Percentiles rank a stretch among this genome's conserved stretches.
These are phyloP conservation scores for Pseudocercospora vitis DNA, from an alignment of 2,329 filamentous ascomycete genomes.

Conservation along the genomic window DNA sequence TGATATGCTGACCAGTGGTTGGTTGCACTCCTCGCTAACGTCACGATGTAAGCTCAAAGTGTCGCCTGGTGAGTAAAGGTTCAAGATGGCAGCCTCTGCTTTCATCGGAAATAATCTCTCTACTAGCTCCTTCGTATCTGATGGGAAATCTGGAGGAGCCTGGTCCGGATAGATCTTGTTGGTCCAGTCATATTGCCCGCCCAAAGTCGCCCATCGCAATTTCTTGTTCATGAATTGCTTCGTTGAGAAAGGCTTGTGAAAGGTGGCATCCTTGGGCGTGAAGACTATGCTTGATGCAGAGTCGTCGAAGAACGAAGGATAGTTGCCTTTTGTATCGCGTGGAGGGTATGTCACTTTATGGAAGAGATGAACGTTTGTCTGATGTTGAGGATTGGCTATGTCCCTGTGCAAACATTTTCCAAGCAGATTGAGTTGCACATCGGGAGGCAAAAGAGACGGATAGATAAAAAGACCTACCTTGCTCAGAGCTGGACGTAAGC, in stretches of 20 bases:
- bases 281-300: constrained; percentile 34
- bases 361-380: constrained; percentile 88
- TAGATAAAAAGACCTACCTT: constrained; percentile 69
- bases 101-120: constrained; percentile 72
- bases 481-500: constrained; percentile 26
- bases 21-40: constrained; percentile 80
- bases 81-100: constrained; percentile 88
- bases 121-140: constrained; percentile 68
- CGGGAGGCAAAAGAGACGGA: constrained; percentile 69
- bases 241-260: constrained; percentile 74
- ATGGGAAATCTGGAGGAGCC: constrained; percentile 70
- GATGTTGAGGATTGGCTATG: constrained; percentile 69
- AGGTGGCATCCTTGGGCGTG: constrained; percentile 64
- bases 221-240: constrained; percentile 73
- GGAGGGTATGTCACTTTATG: constrained; percentile 67
- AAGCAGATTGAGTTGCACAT: constrained; percentile 68
- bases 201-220: constrained; percentile 90
- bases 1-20: constrained; percentile 79
- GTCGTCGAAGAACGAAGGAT: constrained; percentile 59
- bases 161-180: constrained; percentile 73
- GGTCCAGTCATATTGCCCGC: constrained; percentile 96
- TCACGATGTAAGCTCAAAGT: constrained; percentile 92
- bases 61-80: constrained; percentile 87
- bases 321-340: constrained; percentile 20
- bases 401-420: constrained; percentile 74